Base-by-base conservation (phyloP, 495 filamentous ascomycete genomes). In the Daldinia grandis region DNA sequence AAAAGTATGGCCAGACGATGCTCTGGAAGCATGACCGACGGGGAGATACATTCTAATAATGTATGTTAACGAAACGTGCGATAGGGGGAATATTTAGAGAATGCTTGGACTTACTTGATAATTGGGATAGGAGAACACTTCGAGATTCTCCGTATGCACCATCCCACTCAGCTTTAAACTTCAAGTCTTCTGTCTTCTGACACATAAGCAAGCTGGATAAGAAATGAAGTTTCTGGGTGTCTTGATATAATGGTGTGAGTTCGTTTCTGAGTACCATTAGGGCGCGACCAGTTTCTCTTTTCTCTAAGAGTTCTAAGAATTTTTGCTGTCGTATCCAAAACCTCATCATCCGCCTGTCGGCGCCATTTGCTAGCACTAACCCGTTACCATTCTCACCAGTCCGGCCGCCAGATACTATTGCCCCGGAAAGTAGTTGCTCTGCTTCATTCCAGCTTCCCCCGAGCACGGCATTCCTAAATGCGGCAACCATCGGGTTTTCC, bases 1-100 rank as follows among this genome's bases (percentile, higher is more conserved):
- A 99, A 80, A n/a, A 99, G 79, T 27, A 87, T 82, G 7, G 92
- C 93, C n/a, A 99, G 83, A 12, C 95, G 92, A 78, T 96, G 93
- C 71, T 96, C 92, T 5, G 95, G 96, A 55, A 99, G 92, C 96
- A 99, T 98, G 25, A 97, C 92, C n/a, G 93, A 94, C 1, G 95
- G 95, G 4, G 96, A 96, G 64, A 99, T 96, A 33, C 87, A 97
- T 82, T 86, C 93, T 96, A 62, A 12, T n/a, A 49, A 44, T 25
- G 47, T 64, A 38, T 58, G 55, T 57, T 54, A 78, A 72, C 44
- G 21, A 25, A 7, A 63, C 19, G 0, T 24, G 19, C 14, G 60
- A 37, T 60, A 58, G 9, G 21, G 55, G 24, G 42, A 25, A 47
- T 53, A 55, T 49, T 14, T 27, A 38, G 19, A 31, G 44, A 47